phyloP scores from a whole-genome alignment of 352 stramenopile genomes.

The Globisporangium perplexum region DNA sequence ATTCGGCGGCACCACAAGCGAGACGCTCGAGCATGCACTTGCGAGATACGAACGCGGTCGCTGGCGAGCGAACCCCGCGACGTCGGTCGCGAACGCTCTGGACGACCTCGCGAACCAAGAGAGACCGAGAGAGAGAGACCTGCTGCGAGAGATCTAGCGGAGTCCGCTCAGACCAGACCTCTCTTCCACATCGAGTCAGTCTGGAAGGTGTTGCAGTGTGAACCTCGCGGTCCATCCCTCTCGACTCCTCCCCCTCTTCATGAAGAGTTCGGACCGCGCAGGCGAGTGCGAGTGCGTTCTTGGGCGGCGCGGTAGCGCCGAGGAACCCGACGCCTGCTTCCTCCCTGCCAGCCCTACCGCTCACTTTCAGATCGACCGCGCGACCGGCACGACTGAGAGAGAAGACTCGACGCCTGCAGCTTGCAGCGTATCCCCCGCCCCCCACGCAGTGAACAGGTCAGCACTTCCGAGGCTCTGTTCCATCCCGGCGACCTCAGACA shows the following conservation, averaged over 20 bases:
- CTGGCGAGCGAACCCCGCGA: too few relatives aligned
- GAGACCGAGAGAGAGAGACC: too few relatives aligned
- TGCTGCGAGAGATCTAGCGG: too few relatives aligned
- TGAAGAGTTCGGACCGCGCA: neutral
- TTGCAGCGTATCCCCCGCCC: conserved; percentile 7
- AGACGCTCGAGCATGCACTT: too few relatives aligned
- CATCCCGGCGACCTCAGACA: too few relatives aligned
- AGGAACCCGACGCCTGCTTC: neutral
- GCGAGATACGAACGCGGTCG: too few relatives aligned
- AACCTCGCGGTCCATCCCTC: neutral
- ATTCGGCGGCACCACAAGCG: neutral
- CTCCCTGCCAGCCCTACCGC: neutral
- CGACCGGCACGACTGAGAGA: conserved; percentile 1
- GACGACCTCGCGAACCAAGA: too few relatives aligned
- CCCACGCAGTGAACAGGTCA: too few relatives aligned
- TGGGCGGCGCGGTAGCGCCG: too few relatives aligned
- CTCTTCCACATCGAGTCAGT: conserved; percentile 7
- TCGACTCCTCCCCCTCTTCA: neutral
- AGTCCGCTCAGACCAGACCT: neutral
- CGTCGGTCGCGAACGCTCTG: too few relatives aligned
- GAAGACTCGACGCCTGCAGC: conserved; percentile 7
- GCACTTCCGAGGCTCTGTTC: too few relatives aligned
- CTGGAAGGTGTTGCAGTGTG: conserved; percentile 1
- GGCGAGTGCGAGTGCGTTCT: too few relatives aligned
- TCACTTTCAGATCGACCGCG: conserved; percentile 14